Percentiles rank a stretch among this genome's conserved stretches.
These are phyloP conservation scores for Penicillium robsamsonii DNA, from an alignment of 495 filamentous ascomycete genomes.

Conservation along the genomic window DNA sequence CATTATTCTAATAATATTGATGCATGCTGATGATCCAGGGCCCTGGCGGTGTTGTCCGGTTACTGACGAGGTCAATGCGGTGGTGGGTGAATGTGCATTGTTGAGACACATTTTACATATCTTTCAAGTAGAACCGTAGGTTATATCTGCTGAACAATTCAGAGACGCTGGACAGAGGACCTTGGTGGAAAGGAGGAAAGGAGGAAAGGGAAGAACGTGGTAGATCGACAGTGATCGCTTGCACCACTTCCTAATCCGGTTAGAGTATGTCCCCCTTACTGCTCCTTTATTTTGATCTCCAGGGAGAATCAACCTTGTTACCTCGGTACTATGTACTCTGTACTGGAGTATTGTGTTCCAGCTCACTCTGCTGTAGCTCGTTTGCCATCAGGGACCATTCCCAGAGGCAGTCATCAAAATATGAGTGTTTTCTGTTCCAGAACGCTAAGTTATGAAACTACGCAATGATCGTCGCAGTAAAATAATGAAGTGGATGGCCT, in stretches of 20 bases:
- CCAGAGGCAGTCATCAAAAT: not conserved
- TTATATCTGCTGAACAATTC: not conserved
- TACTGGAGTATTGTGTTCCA: too few relatives aligned
- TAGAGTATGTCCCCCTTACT: not conserved
- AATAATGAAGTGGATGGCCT: slow-evolving; percentile 7
- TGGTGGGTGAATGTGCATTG: not conserved
- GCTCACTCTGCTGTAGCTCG: too few relatives aligned
- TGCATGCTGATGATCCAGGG: not conserved
- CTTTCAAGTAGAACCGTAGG: not conserved
- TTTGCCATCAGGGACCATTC: not conserved
- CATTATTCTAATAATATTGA: not conserved
- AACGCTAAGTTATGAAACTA: not conserved
- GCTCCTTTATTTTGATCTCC: not conserved
- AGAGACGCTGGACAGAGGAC: not conserved
- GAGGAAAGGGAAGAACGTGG: not conserved
- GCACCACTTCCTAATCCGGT: not conserved
- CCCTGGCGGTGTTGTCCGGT: not conserved
- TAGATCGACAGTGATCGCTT: slow-evolving; percentile 1
- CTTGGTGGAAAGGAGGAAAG: not conserved
- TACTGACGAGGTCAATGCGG: too few relatives aligned
- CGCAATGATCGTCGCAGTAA: slow-evolving; percentile 2
- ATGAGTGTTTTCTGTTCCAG: not conserved
- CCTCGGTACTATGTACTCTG: not conserved
- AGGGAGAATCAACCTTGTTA: not conserved
- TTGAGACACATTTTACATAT: not conserved